Base-by-base conservation (phyloP, 352 stramenopile species). In the Globisporangium cederbergense region DNA sequence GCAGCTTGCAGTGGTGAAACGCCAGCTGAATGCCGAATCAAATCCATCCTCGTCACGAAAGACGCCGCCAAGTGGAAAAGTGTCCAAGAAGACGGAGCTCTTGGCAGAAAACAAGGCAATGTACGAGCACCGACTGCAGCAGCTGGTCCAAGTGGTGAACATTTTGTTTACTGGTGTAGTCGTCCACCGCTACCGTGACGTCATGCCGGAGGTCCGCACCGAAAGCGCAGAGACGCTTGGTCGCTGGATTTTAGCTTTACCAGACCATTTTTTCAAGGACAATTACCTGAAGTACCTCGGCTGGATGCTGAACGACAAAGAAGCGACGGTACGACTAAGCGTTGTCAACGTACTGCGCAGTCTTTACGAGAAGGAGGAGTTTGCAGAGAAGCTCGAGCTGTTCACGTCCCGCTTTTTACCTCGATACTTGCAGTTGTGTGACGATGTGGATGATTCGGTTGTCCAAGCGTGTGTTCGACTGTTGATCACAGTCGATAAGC, bases 211-310 rank as follows among this genome's bases (percentile, higher is more conserved):
- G 54, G 90, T 98, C 68, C 92, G 96, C 22, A 68, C 79, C 8
- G 77, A 86, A 32, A 97, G 78, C 49, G 77, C 98, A 6, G 66
- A 89, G 20, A 79, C 85, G 9, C 79, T 99, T 9, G 85, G 84
- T 0, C 69, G 86, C 46, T 97, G 96, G 85, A 93, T 91, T 36
- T 74, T 85, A 11, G 76, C 87, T 14, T 63, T 97, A 20, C 92
- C 95, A 0, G 88, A 97, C 40, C 76, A 97, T 0, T 99, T 97
- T 59, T 70, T 98, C 38, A 93, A 93, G 53, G 89, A 98, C 65
- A 97, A 95, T 63, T 98, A 96, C 64, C 71, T 99, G 57, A 99
- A 99, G 72, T 98, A 98, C 72, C 84, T 98, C 57, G 96, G 93
- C 5, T 99, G 96, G 96, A 90, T 98, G 65, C 64, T 98, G 49